These are phyloP conservation scores for Chrysoporthe puriensis DNA, from an alignment of 2,329 filamentous ascomycete genomes.

Conservation along the genomic window DNA sequence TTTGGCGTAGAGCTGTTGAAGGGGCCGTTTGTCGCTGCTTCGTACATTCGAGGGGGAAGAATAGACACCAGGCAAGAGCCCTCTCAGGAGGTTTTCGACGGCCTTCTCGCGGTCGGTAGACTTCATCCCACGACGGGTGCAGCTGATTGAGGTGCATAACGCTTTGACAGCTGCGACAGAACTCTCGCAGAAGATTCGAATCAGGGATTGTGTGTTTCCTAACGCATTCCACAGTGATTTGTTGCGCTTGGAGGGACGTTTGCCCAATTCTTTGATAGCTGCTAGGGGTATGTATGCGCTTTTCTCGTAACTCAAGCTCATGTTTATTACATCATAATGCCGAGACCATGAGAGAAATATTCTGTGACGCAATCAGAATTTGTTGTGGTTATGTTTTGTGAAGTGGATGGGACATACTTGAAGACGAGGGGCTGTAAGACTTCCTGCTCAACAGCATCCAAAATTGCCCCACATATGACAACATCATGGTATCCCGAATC, in stretches of 20 bases:
- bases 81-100: conserved; percentile 18
- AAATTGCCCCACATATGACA: conserved; percentile 11
- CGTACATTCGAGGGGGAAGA: neutral
- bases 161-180: conserved; percentile 14
- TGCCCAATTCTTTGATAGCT: conserved; percentile 10
- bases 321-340: conserved; percentile 1
- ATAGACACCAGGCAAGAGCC: conserved; percentile 21
- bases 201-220: neutral
- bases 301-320: conserved; percentile 8
- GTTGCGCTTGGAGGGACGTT: conserved; percentile 7
- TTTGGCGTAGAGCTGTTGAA: conserved; percentile 17
- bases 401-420: neutral
- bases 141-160: conserved; percentile 11
- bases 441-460: conserved; percentile 3
- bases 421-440: neutral
- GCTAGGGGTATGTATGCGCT: neutral
- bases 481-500: neutral
- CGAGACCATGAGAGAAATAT: conserved; percentile 21
- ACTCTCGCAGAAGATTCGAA: conserved; percentile 9
- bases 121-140: neutral
- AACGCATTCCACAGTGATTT: conserved; percentile 7
- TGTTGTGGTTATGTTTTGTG: neutral
- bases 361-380: neutral
- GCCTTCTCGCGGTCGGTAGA: neutral
- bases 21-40: conserved; percentile 17